These are phyloP conservation scores for Blastobotrys attinorum DNA, from an alignment of 805 yeast species.

Conservation along the genomic window DNA sequence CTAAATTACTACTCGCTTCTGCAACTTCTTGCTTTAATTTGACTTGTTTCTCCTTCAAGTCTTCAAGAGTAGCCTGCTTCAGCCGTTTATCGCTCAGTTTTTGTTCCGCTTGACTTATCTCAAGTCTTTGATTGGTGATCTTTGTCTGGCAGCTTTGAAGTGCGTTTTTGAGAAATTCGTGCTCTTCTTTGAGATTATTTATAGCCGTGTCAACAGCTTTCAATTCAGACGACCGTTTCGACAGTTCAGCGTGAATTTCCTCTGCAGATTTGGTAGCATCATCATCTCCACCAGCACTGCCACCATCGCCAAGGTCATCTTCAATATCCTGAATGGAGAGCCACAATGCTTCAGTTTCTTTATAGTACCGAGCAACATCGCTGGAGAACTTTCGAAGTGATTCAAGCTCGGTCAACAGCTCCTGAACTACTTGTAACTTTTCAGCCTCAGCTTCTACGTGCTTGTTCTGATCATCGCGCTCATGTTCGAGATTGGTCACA, in stretches of 20 bases:
- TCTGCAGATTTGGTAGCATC: constrained; percentile 10
- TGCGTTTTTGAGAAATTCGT: constrained; percentile 39
- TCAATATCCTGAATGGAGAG: constrained; percentile 19
- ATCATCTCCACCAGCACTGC: background rate
- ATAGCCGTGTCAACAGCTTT: constrained; percentile 34
- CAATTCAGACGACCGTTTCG: constrained; percentile 32
- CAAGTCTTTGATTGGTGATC: constrained; percentile 45
- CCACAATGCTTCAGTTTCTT: constrained; percentile 22
- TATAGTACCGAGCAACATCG: constrained; percentile 20
- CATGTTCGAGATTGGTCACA: constrained; percentile 22
- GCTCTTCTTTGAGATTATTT: constrained; percentile 31
- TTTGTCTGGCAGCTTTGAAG: constrained; percentile 39
- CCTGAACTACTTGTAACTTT: constrained; percentile 12
- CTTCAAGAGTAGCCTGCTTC: constrained; percentile 14
- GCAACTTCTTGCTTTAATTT: constrained; percentile 4
- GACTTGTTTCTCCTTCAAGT: constrained; percentile 1
- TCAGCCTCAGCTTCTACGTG: constrained; percentile 8
- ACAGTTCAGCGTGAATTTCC: constrained; percentile 19
- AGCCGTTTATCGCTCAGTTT: constrained; percentile 39
- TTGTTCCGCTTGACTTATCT: constrained; percentile 46
- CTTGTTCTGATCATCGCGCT: constrained; percentile 17
- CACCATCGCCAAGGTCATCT: constrained; percentile 9
- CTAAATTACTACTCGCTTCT: background rate
- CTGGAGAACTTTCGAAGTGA: constrained; percentile 26
- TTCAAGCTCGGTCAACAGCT: constrained; percentile 19